Evolutionary conservation across 208 protist species (phyloP).

Genomic region (Strigomonas culicis): DNA sequence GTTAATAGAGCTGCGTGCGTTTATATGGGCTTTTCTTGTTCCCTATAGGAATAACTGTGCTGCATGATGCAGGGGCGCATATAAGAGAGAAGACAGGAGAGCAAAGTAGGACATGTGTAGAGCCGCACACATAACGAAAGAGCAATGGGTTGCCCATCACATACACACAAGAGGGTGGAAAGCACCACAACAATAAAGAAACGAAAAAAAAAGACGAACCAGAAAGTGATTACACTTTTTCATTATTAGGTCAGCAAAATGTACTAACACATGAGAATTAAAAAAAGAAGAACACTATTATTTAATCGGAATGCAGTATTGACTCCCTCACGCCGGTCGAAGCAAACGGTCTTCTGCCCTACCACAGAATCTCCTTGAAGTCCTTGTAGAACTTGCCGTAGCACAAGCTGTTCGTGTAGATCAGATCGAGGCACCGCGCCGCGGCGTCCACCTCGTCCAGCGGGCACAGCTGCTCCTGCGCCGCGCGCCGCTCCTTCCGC

Average conservation of each 20-base stretch:
- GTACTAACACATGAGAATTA: conserved; percentile 14
- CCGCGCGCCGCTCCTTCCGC: conserved; percentile 74
- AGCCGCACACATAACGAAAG: neutral
- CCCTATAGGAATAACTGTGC: neutral
- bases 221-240: neutral
- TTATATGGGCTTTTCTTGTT: neutral
- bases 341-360: conserved; percentile 7
- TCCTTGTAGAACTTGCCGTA: conserved; percentile 92
- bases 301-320: conserved; percentile 1
- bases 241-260: neutral
- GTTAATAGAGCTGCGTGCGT: too few relatives aligned
- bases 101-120: too few relatives aligned
- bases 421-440: conserved; percentile 93
- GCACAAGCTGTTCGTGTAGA: conserved; percentile 77
- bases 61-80: too few relatives aligned
- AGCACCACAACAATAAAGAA: neutral
- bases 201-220: conserved; percentile 11
- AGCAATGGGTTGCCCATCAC: neutral
- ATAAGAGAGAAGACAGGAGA: too few relatives aligned
- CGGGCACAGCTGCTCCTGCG: conserved; percentile 72
- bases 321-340: neutral
- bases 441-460: conserved; percentile 96
- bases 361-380: conserved; percentile 87
- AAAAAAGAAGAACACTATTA: conserved; percentile 15
- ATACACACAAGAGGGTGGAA: neutral